Evolutionary conservation across 2,329 filamentous ascomycete genomes (phyloP), one percentile per base, ranked within the genome.

Genomic region (Phaeosphaeria sp.): DNA sequence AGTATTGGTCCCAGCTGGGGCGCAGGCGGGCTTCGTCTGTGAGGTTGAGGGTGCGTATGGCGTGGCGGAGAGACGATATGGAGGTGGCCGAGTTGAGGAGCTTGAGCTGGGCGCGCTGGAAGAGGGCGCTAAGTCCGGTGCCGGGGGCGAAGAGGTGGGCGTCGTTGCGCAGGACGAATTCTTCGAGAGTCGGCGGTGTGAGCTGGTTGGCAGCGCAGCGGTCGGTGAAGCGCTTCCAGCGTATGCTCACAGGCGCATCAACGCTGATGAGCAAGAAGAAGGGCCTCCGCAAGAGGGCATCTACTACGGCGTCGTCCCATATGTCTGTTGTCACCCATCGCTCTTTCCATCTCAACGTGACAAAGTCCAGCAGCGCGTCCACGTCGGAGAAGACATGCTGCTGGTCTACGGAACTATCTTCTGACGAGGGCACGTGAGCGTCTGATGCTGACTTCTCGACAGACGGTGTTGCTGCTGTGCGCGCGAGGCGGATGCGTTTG

Each of bases 1-100:
- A 99, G 81, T 99, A 99, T 70, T 91, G 89, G 78, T 99, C 95
- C 95, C 95, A 99, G 49, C 87, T 89, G 0, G 95, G 95, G 1
- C 95, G 88, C 36, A 99, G 83, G 1, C 95, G 89, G 67, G 91
- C 86, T 33, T 89, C 85, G 71, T 95, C 89, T 1, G 90, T 84
- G 24, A 99, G 86, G 74, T 96, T 87, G 7, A 97, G 84, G 47
- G 87, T 85, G 49, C 86, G 83, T 1, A 99, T 86, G 8, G 91
- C 89, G 3, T 84, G 82, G 75, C 92, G 88, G 6, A 98, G 84
- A 65, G 90, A 85, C 9, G 87, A 80, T 1, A 96, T 79, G 24
- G 89, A 89, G 17, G 86, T 83, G 0, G 91, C 91, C 2, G 91
- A 90, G 81, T 99, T 99, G 69, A 98, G 86, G 4, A 99, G 84